Conservation (phyloP, 768 basidiomycete genomes). For the Imleria badia region DNA sequence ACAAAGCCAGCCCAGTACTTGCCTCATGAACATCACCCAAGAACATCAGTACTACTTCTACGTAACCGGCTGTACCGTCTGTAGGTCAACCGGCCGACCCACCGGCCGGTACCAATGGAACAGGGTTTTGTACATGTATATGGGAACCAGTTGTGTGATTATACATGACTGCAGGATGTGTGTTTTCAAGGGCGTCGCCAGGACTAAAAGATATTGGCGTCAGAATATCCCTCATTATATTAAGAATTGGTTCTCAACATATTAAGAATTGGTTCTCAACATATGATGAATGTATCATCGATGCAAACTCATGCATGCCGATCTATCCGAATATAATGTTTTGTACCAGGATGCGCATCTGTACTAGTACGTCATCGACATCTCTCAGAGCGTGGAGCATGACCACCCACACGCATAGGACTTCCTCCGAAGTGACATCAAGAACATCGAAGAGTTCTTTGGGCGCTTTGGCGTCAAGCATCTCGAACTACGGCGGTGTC, state of each 20-base stretch:
- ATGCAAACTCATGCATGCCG: conserved; percentile 95
- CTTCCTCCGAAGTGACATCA: conserved; percentile 89
- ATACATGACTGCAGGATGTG: too few relatives aligned
- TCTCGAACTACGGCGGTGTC: conserved; percentile 73
- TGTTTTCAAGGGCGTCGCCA: conserved; percentile 95
- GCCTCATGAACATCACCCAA: too few relatives aligned
- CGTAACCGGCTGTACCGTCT: too few relatives aligned
- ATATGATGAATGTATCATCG: conserved; percentile 83
- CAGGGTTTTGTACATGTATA: too few relatives aligned
- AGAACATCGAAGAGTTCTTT: conserved; percentile 94
- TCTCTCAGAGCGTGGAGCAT: conserved; percentile 97
- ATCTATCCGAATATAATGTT: conserved; percentile 98
- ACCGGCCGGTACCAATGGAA: too few relatives aligned
- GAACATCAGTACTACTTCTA: too few relatives aligned
- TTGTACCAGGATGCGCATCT: conserved; percentile 81
- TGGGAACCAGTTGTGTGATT: too few relatives aligned
- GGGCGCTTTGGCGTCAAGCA: conserved; percentile 68
- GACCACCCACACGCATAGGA: conserved; percentile 97
- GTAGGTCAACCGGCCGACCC: too few relatives aligned
- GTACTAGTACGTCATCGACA: conserved; percentile 98
- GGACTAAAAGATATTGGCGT: conserved; percentile 64
- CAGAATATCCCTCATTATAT: conserved; percentile 54
- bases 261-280: conserved; percentile 75
- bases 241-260: too few relatives aligned
- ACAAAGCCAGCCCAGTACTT: too few relatives aligned